Percentiles rank a stretch among this genome's conserved stretches.
Evolutionary conservation across 768 basidiomycete genomes (phyloP).

Genomic region (Tulasnella calospora): DNA sequence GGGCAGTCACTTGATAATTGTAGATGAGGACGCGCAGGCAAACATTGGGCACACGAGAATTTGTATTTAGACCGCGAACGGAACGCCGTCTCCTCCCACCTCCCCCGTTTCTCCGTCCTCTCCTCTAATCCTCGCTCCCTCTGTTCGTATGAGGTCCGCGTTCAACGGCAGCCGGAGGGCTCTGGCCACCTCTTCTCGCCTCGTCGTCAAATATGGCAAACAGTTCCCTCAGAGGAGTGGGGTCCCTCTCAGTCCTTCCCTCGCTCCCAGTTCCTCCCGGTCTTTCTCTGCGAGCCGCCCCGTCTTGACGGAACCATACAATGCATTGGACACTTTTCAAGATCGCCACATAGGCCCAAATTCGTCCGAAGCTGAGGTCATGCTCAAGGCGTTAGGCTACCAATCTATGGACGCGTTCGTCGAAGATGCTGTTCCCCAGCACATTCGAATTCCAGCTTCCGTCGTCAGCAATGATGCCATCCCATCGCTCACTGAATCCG

Average conservation of each 20-base stretch:
- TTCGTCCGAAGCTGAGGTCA: constrained; percentile 65
- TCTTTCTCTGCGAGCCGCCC: neutral
- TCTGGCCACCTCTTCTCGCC: neutral
- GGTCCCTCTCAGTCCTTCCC: neutral
- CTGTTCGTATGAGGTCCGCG: neutral
- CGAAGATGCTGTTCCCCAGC: constrained; percentile 68
- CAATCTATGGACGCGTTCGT: constrained; percentile 86
- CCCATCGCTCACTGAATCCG: constrained; percentile 75
- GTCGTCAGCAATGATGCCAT: constrained; percentile 64
- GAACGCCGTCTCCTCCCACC: neutral
- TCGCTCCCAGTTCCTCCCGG: neutral
- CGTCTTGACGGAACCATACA: constrained; percentile 42
- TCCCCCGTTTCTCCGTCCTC: neutral
- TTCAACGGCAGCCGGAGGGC: neutral
- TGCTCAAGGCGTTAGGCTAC: constrained; percentile 83
- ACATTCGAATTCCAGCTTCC: constrained; percentile 64
- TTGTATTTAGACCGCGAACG: neutral
- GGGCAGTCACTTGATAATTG: neutral
- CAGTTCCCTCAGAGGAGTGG: neutral
- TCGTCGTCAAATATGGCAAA: neutral
- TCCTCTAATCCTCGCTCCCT: neutral
- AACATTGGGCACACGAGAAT: constrained; percentile 8
- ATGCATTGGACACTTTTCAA: constrained; percentile 82
- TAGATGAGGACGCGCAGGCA: neutral
- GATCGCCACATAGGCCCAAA: constrained; percentile 93